These are phyloP conservation scores for Ogataea neopini DNA, from an alignment of 805 yeast genomes.

Conservation along the genomic window DNA sequence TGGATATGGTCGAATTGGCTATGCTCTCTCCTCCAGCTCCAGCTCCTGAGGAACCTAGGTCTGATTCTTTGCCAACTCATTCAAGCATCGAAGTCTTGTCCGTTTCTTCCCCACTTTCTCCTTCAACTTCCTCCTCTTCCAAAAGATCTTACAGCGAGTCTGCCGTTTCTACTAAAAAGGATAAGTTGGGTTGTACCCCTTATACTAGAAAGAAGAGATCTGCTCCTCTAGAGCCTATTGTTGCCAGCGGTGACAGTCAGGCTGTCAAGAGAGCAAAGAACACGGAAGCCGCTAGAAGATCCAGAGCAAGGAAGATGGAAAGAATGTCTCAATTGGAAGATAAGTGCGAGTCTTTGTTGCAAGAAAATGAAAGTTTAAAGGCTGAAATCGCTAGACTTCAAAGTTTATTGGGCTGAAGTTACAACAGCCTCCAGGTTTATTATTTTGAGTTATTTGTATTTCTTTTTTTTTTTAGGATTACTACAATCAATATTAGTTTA, in stretches of 20 bases:
- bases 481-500: too few relatives aligned
- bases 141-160: background rate
- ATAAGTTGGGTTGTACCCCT: slow-evolving; percentile 72
- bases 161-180: slow-evolving; percentile 41
- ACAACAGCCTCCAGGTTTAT: too few relatives aligned
- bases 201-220: slow-evolving; percentile 78
- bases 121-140: too few relatives aligned
- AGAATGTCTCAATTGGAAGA: slow-evolving; percentile 82
- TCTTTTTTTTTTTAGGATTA: too few relatives aligned
- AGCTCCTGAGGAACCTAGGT: background rate
- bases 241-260: slow-evolving; percentile 62
- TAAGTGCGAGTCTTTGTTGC: slow-evolving; percentile 64
- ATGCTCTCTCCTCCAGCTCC: background rate
- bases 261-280: slow-evolving; percentile 90
- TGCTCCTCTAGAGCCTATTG: slow-evolving; percentile 71
- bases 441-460: too few relatives aligned
- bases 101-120: slow-evolving; percentile 7
- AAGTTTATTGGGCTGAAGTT: slow-evolving; percentile 40
- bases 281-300: slow-evolving; percentile 97
- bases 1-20: background rate
- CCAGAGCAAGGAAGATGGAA: slow-evolving; percentile 90
- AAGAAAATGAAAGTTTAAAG: slow-evolving; percentile 59
- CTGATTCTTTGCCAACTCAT: background rate
- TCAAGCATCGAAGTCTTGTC: background rate
- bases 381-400: slow-evolving; percentile 58